Conservation (phyloP, 1,139 yeast species). For the Kodamaea plutei region DNA sequence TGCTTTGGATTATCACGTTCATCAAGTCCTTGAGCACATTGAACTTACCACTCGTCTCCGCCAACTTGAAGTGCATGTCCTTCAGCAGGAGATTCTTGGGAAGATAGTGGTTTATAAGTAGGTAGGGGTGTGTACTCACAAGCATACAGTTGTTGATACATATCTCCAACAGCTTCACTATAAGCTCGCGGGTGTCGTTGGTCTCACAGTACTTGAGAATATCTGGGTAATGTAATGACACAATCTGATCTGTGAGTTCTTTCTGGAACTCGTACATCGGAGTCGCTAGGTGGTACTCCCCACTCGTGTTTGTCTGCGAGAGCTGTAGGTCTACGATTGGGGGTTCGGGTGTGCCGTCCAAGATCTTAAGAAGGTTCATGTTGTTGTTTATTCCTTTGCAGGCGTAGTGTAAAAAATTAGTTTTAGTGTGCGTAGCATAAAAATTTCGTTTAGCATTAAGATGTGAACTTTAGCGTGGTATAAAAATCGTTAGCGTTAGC, state of each 20-base stretch:
- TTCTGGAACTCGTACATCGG: constrained; percentile 87
- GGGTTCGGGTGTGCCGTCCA: constrained; percentile 86
- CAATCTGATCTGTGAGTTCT: constrained; percentile 88
- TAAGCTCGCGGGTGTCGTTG: constrained; percentile 50
- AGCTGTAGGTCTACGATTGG: constrained; percentile 57
- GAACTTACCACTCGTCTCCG: constrained; percentile 86
- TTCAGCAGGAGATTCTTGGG: constrained; percentile 76
- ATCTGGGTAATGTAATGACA: constrained; percentile 86
- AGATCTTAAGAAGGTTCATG: constrained; percentile 74
- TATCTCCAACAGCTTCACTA: constrained; percentile 65
- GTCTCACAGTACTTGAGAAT: constrained; percentile 83
- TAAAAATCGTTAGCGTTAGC: no score
- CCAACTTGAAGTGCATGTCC: constrained; percentile 71
- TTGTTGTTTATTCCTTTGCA: constrained; percentile 2
- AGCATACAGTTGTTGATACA: constrained; percentile 71
- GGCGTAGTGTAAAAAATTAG: background rate
- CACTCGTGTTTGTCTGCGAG: constrained; percentile 39
- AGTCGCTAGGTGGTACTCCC: constrained; percentile 79
- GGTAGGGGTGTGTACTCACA: constrained; percentile 85
- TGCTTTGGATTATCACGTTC: constrained; percentile 40
- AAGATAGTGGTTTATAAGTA: constrained; percentile 78
- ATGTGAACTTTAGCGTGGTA: no score
- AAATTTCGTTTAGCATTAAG: no score
- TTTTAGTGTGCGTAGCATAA: no score
- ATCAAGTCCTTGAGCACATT: constrained; percentile 59